Evolutionary conservation across 306 rosid species (phyloP), one percentile per base, ranked within the genome.

Genomic region (Citrullus amarus): DNA sequence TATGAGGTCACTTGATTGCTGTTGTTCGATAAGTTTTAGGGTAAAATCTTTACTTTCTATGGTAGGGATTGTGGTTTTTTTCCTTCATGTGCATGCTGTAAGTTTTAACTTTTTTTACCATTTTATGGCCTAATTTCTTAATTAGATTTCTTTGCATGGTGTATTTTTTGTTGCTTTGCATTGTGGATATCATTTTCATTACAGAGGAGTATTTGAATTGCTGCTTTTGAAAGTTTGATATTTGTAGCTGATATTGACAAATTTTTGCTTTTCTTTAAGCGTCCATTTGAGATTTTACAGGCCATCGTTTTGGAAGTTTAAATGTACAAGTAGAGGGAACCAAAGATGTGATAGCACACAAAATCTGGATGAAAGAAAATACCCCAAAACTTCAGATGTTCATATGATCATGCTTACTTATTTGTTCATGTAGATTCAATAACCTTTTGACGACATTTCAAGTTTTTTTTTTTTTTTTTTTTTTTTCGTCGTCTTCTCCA

Each of bases 1-100:
- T 80, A 81, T 92, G 87, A 86, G 97, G 81, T 91, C 99, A 7
- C 86, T 95, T 78, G 97, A 95, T 86, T 86, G 88, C 92, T n/a
- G 1, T 93, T 95, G 53, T 76, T 92, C 54, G 99, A 97, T 95
- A 85, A 80, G 14, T 61, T 71, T 25, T 13, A 20, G 28, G 30
- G 28, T 53, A 73, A 46, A 4, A 7, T 32, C 54, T 16, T 6
- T 1, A 4, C 17, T 17, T 39, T 41, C 39, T 69, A 65, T 36
- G n/a, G 0, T 4, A 5, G 15, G 51, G 12, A n/a, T 68, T 34
- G 20, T n/a, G 75, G 55, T 5, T 18, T 53, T 53, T 54, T 60
- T 60, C 25, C 16, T 1, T 6, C 32, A 57, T 57, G 22, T 9
- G 22, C 32, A 7, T n/a, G 32, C 14, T 60, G 61, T 57, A 15